Base-by-base conservation (phyloP, 208 protist species). In the Trypanosoma scelopori region DNA sequence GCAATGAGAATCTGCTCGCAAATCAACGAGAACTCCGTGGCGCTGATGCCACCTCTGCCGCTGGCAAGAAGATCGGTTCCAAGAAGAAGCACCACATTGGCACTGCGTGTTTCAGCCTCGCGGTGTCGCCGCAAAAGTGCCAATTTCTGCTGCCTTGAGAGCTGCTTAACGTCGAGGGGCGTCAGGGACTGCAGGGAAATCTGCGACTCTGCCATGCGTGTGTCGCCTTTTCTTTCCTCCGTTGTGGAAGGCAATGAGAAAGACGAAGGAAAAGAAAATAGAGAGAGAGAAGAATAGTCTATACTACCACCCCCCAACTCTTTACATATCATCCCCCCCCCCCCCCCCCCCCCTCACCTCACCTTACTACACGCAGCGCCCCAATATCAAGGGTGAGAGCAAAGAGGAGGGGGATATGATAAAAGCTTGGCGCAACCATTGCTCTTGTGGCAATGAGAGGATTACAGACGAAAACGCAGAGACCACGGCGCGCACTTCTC, bases 1-100 rank as follows among this genome's bases (percentile, higher is more conserved):
- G 85, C 79, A 35, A 95, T 79, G 23, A 95, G 74, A 37, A 87
- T 76, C 70, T 89, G 80, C 74, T 95, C 89, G 52, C 92, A 90
- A 20, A 91, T 74, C 4, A 79, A 71, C 55, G 82, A 89, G 50
- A 87, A 63, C 69, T 95, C 84, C 20, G 37, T 59, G 6, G 68
- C 43, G 48, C 55, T 59, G 23, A 92, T 70, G 27, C 84, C 81
- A 43, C 76, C 65, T 11, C 70, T 78, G 16, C 85, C 84, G 28
- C 85, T 76, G 18, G 81, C 84, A 28, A 95, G 76, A 30, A 92
- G 66, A 71, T 95, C 85, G 0, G 81, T 89, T 9, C 80, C 83
- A 50, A 94, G 55, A 32, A 92, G 81, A 47, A 89, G 73, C 50
- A 92, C 79, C 45, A 85, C 72, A 58, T 83, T 88, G 0, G 89